Conservation (phyloP, 805 yeast genomes). For the Saturnispora hagleri region DNA sequence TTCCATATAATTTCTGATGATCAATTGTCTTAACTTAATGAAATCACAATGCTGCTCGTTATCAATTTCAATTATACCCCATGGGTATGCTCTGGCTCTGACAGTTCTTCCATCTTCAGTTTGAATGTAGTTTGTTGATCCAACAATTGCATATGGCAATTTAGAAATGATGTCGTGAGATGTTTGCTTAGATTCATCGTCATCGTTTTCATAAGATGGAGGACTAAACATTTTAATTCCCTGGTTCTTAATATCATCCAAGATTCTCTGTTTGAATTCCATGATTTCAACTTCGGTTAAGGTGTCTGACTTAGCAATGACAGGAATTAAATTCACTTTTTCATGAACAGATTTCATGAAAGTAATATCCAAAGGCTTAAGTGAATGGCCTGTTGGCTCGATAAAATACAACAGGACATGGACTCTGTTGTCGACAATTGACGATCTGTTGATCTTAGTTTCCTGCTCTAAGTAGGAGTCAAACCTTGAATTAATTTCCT, state of each 20-base stretch:
- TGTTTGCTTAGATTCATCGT: slow-evolving; percentile 66
- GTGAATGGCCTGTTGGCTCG: slow-evolving; percentile 94
- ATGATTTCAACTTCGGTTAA: slow-evolving; percentile 77
- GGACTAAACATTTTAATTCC: slow-evolving; percentile 73
- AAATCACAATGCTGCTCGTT: slow-evolving; percentile 92
- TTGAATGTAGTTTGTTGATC: slow-evolving; percentile 68
- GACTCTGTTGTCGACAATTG: slow-evolving; percentile 69
- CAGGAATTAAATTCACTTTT: slow-evolving; percentile 88
- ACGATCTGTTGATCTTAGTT: slow-evolving; percentile 67
- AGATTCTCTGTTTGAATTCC: slow-evolving; percentile 66
- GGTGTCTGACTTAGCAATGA: slow-evolving; percentile 88
- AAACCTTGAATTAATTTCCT: slow-evolving; percentile 78
- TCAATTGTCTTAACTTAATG: slow-evolving; percentile 75
- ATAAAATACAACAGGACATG: slow-evolving; percentile 92
- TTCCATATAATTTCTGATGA: slow-evolving; percentile 85
- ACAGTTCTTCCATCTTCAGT: slow-evolving; percentile 67
- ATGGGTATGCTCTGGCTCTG: slow-evolving; percentile 90
- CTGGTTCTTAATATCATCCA: slow-evolving; percentile 67
- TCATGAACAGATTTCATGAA: slow-evolving; percentile 83
- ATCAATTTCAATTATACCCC: slow-evolving; percentile 96
- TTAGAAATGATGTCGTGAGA: slow-evolving; percentile 57
- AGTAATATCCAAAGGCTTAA: slow-evolving; percentile 80
- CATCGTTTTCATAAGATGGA: slow-evolving; percentile 61
- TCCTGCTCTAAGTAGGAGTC: slow-evolving; percentile 87
- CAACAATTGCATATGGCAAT: slow-evolving; percentile 91